A percentile compares a stretch with the other conserved stretches of the same genome.
Evolutionary conservation across 1,284 basidiomycete species (phyloP).

Genomic region (Exobasidium rhododendri): DNA sequence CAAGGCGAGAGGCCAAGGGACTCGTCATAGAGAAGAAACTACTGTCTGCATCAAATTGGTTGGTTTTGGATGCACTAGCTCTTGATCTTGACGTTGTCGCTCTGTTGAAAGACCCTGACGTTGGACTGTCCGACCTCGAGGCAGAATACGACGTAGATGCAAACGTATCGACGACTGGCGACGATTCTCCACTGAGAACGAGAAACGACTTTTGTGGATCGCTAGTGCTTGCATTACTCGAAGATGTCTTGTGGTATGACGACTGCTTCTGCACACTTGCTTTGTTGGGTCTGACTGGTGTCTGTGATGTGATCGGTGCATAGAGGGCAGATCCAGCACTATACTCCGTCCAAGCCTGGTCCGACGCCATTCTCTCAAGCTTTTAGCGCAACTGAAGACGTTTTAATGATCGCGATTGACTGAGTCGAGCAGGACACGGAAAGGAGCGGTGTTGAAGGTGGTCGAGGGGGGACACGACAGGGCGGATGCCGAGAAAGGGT

Average conservation of each 20-base stretch:
- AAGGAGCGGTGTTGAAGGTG: too few species aligned
- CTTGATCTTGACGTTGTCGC: not conserved
- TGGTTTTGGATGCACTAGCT: not conserved
- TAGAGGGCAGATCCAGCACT: not conserved
- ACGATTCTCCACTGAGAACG: not conserved
- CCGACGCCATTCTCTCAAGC: not conserved
- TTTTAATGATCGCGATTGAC: too few species aligned
- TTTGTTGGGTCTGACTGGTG: not conserved
- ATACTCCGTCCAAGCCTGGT: not conserved
- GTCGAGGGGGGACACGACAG: too few species aligned
- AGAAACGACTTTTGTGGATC: not conserved
- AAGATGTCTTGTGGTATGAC: not conserved
- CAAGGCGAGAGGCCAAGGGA: not conserved
- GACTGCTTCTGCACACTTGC: not conserved
- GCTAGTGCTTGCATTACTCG: not conserved
- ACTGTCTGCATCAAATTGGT: not conserved
- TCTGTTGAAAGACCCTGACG: not conserved
- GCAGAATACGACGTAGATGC: not conserved
- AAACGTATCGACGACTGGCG: not conserved
- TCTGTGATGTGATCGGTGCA: not conserved
- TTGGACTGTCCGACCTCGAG: not conserved
- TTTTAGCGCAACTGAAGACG: too few species aligned
- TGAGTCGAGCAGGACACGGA: too few species aligned
- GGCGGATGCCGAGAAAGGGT: too few species aligned
- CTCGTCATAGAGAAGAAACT: not conserved